Percentiles rank a stretch among this genome's conserved stretches.
Evolutionary conservation across 116 monocot genomes (phyloP).

Genomic region (Phalaenopsis hybrid): DNA sequence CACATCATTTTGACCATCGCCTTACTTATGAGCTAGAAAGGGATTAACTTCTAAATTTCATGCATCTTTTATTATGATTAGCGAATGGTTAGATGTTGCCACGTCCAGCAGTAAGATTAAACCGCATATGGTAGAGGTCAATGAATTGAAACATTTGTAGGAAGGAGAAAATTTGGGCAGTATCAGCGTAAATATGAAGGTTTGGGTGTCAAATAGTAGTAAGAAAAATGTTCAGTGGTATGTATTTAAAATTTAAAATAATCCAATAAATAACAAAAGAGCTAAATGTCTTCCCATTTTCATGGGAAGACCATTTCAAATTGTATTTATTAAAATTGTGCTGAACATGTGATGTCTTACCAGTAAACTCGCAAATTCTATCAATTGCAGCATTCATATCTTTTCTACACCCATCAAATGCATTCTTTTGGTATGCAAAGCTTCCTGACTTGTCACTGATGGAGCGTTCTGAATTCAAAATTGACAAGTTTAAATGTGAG

Average conservation of each 20-base stretch:
- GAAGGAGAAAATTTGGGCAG: neutral
- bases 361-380: conserved; percentile 78
- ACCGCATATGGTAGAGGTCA: neutral
- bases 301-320: neutral
- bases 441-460: conserved; percentile 53
- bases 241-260: neutral
- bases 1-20: neutral
- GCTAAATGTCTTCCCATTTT: neutral
- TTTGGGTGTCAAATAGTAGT: neutral
- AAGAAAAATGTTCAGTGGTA: neutral
- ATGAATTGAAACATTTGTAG: neutral
- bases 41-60: neutral
- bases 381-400: conserved; percentile 86
- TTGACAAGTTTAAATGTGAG: neutral
- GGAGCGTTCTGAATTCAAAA: conserved; percentile 47
- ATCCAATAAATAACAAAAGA: neutral
- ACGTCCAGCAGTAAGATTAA: neutral
- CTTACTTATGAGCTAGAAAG: neutral
- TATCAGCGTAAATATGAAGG: neutral
- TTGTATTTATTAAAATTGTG: neutral
- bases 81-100: neutral
- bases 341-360: conserved; percentile 26
- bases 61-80: neutral
- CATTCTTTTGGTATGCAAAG: conserved; percentile 32
- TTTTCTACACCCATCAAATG: conserved; percentile 93